phyloP scores from a whole-genome alignment of 148 eudicot species.

The Persicaria maculosa region DNA sequence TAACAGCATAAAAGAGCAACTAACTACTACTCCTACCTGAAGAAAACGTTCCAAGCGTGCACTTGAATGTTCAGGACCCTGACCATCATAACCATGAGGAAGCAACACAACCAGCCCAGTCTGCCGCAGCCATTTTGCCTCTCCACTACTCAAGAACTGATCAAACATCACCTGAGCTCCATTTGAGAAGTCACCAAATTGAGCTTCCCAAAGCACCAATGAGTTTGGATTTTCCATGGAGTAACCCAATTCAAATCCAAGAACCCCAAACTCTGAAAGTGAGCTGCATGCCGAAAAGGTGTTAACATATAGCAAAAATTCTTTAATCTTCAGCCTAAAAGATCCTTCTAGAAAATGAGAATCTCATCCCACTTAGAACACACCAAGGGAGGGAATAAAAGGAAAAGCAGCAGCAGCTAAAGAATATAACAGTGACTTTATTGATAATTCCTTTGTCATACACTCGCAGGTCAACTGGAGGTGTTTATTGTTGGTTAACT shows the following conservation, averaged over 20 bases:
- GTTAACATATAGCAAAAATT: neutral
- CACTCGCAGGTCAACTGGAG: neutral
- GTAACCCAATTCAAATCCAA: slow-evolving; percentile 96
- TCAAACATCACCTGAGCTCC: slow-evolving; percentile 96
- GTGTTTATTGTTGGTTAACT: slow-evolving; percentile 4
- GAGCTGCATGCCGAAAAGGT: slow-evolving; percentile 50
- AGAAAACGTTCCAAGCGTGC: slow-evolving; percentile 92
- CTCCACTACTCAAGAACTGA: slow-evolving; percentile 94
- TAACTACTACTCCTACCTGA: slow-evolving; percentile 43
- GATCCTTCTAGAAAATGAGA: neutral
- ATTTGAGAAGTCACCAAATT: slow-evolving; percentile 92
- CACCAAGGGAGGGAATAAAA: neutral
- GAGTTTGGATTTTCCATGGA: slow-evolving; percentile 98
- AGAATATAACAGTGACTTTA: neutral
- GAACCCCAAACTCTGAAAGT: slow-evolving; percentile 90
- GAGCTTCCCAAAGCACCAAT: slow-evolving; percentile 96
- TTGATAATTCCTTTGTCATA: neutral
- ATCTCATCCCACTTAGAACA: neutral
- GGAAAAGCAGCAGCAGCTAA: neutral
- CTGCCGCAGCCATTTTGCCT: slow-evolving; percentile 89
- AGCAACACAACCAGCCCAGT: slow-evolving; percentile 82
- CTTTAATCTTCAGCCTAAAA: neutral
- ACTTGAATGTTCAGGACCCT: slow-evolving; percentile 98
- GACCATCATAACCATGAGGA: slow-evolving; percentile 99
- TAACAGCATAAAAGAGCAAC: neutral